Conservation (phyloP, 176 grass and related monocot species). For the maize (Zea mays) region DNA sequence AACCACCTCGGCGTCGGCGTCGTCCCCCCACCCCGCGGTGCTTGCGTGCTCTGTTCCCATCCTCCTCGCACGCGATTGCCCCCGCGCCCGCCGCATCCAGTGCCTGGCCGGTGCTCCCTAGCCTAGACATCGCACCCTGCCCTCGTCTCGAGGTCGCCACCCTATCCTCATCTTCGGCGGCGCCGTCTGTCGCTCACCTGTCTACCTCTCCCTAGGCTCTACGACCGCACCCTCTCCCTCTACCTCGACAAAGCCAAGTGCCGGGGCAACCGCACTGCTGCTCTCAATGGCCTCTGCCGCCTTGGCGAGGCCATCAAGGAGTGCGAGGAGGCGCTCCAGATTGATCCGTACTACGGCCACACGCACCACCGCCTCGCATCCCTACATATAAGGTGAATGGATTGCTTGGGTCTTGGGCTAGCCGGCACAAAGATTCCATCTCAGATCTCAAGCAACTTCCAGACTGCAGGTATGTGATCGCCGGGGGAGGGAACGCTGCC, state of each 20-base stretch:
- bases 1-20: no score
- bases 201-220: slow-evolving; percentile 63
- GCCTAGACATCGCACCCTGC: no score
- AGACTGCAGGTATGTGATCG: slow-evolving; percentile 76
- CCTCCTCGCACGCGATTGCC: no score
- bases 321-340: slow-evolving; percentile 78
- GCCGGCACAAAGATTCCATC: not conserved
- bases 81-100: no score
- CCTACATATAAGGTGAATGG: slow-evolving; percentile 63
- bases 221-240: slow-evolving; percentile 73
- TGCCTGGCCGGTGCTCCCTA: no score
- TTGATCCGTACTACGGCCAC: slow-evolving; percentile 72
- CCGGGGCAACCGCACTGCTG: slow-evolving; percentile 84
- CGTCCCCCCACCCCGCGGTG: no score
- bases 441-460: slow-evolving; percentile 36
- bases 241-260: slow-evolving; percentile 80
- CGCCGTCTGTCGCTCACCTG: no score
- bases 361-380: slow-evolving; percentile 85
- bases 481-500: slow-evolving; percentile 85
- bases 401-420: not conserved
- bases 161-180: no score
- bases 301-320: slow-evolving; percentile 82
- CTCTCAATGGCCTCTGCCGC: slow-evolving; percentile 70
- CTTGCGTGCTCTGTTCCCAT: no score
- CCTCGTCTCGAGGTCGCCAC: no score